Evolutionary conservation across 441 rosid genomes (phyloP).

Genomic region (Jatropha podagrica): DNA sequence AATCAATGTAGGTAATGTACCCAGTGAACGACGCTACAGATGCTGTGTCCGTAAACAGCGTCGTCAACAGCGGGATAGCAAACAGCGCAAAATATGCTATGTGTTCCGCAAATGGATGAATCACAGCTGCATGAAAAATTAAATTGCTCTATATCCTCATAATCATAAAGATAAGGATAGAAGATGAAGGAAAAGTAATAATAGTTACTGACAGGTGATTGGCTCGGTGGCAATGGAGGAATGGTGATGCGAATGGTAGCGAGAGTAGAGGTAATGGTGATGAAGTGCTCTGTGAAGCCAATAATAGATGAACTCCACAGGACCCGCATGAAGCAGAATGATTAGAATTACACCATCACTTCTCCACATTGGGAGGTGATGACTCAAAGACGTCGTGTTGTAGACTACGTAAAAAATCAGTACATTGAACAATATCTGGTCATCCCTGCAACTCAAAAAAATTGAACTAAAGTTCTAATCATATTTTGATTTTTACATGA

Average conservation of each 20-base stretch:
- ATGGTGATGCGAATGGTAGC: constrained; percentile 67
- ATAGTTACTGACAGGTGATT: constrained; percentile 36
- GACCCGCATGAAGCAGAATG: constrained; percentile 21
- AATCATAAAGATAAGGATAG: neutral
- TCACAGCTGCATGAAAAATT: constrained; percentile 34
- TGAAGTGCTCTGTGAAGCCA: constrained; percentile 27
- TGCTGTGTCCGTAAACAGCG: constrained; percentile 22
- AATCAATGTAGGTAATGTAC: constrained; percentile 47
- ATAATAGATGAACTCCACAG: constrained; percentile 27
- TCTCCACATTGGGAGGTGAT: neutral
- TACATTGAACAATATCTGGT: neutral
- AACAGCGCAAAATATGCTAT: constrained; percentile 45
- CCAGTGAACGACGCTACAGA: constrained; percentile 28
- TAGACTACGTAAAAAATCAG: neutral
- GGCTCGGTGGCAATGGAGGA: constrained; percentile 64
- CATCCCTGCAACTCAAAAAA: neutral
- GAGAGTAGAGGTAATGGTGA: constrained; percentile 39
- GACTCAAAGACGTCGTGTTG: neutral
- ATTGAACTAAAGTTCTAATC: no score
- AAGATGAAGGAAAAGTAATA: neutral
- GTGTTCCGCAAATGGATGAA: constrained; percentile 66
- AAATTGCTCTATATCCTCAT: no score
- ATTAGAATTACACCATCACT: constrained; percentile 14
- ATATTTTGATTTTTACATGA: no score
- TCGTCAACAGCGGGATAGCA: constrained; percentile 34